Evolutionary conservation across 2,329 filamentous ascomycete genomes (phyloP), one percentile per base, ranked within the genome.

Genomic region (Fusarium sambucinum): DNA sequence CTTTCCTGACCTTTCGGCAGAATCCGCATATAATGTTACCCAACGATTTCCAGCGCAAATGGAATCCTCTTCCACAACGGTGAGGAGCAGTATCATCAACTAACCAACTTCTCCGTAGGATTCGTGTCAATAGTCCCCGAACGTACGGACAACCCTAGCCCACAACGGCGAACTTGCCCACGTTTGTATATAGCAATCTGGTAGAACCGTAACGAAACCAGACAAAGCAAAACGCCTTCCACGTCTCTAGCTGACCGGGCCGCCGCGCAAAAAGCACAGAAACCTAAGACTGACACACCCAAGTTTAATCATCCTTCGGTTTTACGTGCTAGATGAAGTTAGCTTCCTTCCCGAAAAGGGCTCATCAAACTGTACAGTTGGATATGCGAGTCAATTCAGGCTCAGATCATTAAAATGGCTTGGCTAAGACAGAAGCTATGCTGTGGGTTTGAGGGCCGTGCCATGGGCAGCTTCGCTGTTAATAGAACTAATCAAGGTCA

Each of bases 301-400:
- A 48, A 59, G 48, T 53, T 60, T 47, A 55, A 68, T 64, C 59
- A 45, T 61, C 33, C 59, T 69, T 69, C 71, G 71, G 71, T 45
- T 54, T 59, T 68, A 48, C 27, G 35, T 19, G 35, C 67, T 59
- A 51, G 32, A 73, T 66, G 12, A 16, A 73, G 71, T 47, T 73
- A 73, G 71, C 37, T 55, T 50, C 54, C 38, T 14, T 32, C 42
- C 19, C 37, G 27, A 25, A 47, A 42, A 42, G 69, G 59, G 51
- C 14, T 51, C 51, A 54, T 53, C 54, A 64, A 27, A 53, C 53
- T 55, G 59, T 56, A 61, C 59, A 66, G 37, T 51, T 44, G 38
- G 53, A 55, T 56, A 50, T 50, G 47, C 17, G 47, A 37, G 47
- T 50, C 33, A 61, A 55, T 66, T 60, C 60, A 64, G 69, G 70